These are phyloP conservation scores for Ascochyta clinopodiicola DNA, from an alignment of 2,329 filamentous ascomycete species.

Conservation along the genomic window DNA sequence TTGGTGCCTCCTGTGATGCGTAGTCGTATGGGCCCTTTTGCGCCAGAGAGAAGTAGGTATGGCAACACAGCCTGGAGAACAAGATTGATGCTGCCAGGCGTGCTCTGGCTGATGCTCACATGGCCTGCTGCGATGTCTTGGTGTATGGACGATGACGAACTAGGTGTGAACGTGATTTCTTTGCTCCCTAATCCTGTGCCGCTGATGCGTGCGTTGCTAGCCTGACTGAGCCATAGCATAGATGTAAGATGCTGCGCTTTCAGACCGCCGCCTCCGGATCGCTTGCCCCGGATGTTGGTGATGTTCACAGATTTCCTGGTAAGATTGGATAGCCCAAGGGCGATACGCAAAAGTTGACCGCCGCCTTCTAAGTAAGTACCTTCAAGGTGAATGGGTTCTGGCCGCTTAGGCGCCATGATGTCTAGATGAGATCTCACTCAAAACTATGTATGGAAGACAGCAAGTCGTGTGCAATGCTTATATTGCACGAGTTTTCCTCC, in stretches of 20 bases:
- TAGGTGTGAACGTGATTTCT: constrained; percentile 48
- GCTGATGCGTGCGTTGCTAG: constrained; percentile 53
- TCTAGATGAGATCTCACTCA: background rate
- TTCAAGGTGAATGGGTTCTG: constrained; percentile 50
- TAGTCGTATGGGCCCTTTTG: constrained; percentile 40
- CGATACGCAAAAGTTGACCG: constrained; percentile 66
- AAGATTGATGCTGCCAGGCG: constrained; percentile 61
- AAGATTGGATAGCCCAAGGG: constrained; percentile 62
- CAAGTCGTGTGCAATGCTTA: background rate
- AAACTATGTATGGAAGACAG: no score
- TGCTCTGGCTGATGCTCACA: constrained; percentile 46
- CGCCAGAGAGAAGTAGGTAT: constrained; percentile 57
- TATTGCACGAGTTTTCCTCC: background rate
- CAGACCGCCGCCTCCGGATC: constrained; percentile 59
- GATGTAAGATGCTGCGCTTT: constrained; percentile 65
- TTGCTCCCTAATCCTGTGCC: constrained; percentile 54
- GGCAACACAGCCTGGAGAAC: constrained; percentile 67
- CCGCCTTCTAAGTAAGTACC: constrained; percentile 67
- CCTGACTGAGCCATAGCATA: constrained; percentile 59
- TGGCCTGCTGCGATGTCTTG: constrained; percentile 21
- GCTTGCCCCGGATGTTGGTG: constrained; percentile 61
- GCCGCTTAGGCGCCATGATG: constrained; percentile 12
- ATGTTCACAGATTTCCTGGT: constrained; percentile 59
- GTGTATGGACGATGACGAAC: background rate
- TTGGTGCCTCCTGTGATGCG: constrained; percentile 65